Evolutionary conservation across 768 basidiomycete species (phyloP), one percentile per base, ranked within the genome.

Genomic region (Hortiboletus campestris): DNA sequence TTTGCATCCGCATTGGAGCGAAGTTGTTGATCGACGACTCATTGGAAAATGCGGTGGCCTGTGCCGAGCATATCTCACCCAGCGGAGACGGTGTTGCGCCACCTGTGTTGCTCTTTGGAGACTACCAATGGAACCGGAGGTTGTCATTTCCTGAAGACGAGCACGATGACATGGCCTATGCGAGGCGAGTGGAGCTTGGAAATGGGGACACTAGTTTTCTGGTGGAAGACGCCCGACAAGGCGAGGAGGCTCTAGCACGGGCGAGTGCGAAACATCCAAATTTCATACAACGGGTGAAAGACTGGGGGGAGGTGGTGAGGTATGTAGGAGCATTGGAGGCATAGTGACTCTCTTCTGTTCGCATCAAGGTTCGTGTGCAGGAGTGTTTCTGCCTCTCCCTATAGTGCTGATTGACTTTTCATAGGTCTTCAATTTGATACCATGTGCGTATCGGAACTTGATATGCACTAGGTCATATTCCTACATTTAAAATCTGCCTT

Each of bases 1-100:
- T 90, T 44, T 88, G 89, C 65, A 72, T 80, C 34, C 76, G 81
- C 55, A 72, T 91, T 17, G 78, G 78, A 16, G 86, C 89, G 12
- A 76, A 78, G 39, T 66, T 91, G 38, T 73, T 93, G 49, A 84
- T 93, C 55, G 91, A 93, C 69, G 91, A 93, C 72, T 90, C 89
- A 7, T 64, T 85, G 40, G 90, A 92, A 69, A 91, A 92, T 68
- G 87, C 86, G 36, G 59, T 88, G 28, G 78, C 82, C 53, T 85
- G 84, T 58, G 78, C 76, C 0, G 76, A 66, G 32, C 41, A 73
- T 51, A 38, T 54, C 20, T 44, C 65, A 22, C 49, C 49, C n/a
- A 56, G 40, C 6, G 64, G 38, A 17, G 51, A 49, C 9, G 38
- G 45, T 47, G 44, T 46, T 25, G 74, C 76, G n/a, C 80, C 80